A percentile compares a stretch with the other conserved stretches of the same genome.
Evolutionary conservation across 75 land plant species (phyloP).

Genomic region (Isoetes taiwanensis): DNA sequence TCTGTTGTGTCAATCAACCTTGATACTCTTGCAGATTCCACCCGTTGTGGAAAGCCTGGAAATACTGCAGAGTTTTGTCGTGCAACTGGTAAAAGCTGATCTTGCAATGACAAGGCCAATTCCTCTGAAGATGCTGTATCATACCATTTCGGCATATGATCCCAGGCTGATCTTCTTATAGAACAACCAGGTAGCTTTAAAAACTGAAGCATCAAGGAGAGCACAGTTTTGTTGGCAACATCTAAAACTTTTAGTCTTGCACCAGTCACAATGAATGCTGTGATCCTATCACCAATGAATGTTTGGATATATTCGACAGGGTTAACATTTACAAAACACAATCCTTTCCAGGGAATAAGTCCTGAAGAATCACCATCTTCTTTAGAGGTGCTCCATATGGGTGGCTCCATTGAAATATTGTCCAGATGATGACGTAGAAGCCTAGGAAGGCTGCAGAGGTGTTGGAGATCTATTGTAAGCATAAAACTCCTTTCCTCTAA

Average conservation of each 20-base stretch:
- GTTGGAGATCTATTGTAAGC: slow-evolving; percentile 72
- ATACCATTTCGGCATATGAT: slow-evolving; percentile 34
- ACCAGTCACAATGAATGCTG: slow-evolving; percentile 54
- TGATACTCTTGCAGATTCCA: too few relatives aligned
- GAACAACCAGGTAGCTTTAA: slow-evolving; percentile 33
- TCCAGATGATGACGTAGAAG: slow-evolving; percentile 38
- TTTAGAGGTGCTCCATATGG: too few relatives aligned
- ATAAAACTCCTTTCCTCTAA: slow-evolving; percentile 55
- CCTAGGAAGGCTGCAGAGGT: slow-evolving; percentile 52
- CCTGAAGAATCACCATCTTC: slow-evolving; percentile 31
- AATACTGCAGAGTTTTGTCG: too few relatives aligned
- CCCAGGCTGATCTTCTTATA: slow-evolving; percentile 68
- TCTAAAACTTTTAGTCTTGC: slow-evolving; percentile 52
- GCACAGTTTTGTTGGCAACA: slow-evolving; percentile 46
- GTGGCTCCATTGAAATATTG: neutral
- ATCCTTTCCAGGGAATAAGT: slow-evolving; percentile 57
- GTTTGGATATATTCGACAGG: slow-evolving; percentile 44
- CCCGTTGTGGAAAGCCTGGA: too few relatives aligned
- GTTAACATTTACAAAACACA: slow-evolving; percentile 60
- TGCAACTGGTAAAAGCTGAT: too few relatives aligned
- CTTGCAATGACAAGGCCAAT: too few relatives aligned
- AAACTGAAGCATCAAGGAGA: slow-evolving; percentile 53
- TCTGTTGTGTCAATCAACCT: too few relatives aligned
- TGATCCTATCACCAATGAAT: neutral
- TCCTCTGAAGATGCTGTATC: too few relatives aligned